Percentiles rank a stretch among this genome's conserved stretches.
Conservation (phyloP, 768 basidiomycete species). For the Naganishia friedmannii region DNA sequence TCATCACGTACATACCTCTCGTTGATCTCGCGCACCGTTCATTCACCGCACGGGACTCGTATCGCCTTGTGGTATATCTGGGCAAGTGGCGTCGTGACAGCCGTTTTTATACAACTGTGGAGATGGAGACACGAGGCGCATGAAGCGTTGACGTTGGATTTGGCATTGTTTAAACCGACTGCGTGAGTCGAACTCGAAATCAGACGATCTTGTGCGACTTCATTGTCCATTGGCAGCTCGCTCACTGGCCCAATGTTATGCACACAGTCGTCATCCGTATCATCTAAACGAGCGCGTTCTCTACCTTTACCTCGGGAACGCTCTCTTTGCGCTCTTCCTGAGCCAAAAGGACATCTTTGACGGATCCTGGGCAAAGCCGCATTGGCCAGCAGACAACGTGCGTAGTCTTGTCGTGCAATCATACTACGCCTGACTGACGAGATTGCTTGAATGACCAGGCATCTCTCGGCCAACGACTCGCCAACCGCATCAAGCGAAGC, state of each 20-base stretch:
- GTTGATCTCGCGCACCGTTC: not conserved
- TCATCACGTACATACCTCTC: conserved; percentile 18
- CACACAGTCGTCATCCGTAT: conserved; percentile 37
- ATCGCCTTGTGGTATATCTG: conserved; percentile 17
- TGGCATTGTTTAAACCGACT: conserved; percentile 15
- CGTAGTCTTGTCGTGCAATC: not conserved
- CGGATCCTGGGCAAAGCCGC: conserved; percentile 26
- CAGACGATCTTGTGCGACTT: not conserved
- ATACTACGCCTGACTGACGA: not conserved
- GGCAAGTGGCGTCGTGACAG: not conserved
- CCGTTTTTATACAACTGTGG: conserved; percentile 16
- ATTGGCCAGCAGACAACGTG: conserved; percentile 25
- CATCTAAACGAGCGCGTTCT: conserved; percentile 45
- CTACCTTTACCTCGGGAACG: conserved; percentile 38
- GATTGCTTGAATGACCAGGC: not conserved
- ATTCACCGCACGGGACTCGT: not conserved
- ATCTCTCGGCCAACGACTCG: conserved; percentile 6
- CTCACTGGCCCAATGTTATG: not conserved
- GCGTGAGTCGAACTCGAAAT: conserved; percentile 15
- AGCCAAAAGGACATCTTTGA: conserved; percentile 38
- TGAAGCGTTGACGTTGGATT: conserved; percentile 11
- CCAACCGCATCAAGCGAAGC: conserved; percentile 21
- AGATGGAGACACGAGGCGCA: conserved; percentile 21
- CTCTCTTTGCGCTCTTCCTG: conserved; percentile 31
- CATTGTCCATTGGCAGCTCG: not conserved